Evolutionary conservation across 164 flowering plant genomes (phyloP).

Genomic region (Macadamia integrifolia): DNA sequence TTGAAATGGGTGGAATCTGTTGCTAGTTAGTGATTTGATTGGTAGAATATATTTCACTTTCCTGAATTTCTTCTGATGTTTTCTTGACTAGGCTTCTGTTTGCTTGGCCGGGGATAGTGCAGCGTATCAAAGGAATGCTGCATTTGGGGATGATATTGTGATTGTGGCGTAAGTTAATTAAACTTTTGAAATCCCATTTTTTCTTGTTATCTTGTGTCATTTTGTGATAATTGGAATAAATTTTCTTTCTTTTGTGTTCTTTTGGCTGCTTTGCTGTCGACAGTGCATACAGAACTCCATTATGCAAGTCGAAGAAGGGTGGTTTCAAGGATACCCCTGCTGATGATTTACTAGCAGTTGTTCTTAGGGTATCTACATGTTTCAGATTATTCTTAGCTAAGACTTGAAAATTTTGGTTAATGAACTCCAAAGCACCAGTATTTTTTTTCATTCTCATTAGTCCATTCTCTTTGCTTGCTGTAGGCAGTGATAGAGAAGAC

Average conservation of each 20-base stretch:
- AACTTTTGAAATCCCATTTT: background rate
- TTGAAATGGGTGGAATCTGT: too few species aligned
- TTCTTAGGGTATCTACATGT: constrained; percentile 49
- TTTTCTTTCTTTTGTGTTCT: background rate
- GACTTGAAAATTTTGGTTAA: background rate
- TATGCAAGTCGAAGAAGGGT: constrained; percentile 88
- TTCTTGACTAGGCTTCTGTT: constrained; percentile 45
- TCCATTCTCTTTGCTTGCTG: background rate
- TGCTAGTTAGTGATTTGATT: too few species aligned
- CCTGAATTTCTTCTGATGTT: background rate
- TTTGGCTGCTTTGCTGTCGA: background rate
- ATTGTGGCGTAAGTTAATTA: constrained; percentile 78
- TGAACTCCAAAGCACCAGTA: background rate
- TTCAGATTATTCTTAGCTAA: background rate
- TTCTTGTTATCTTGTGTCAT: background rate
- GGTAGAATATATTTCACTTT: too few species aligned
- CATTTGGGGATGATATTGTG: constrained; percentile 86
- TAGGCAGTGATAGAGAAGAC: constrained; percentile 89
- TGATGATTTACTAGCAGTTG: constrained; percentile 85
- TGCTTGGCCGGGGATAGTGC: constrained; percentile 82
- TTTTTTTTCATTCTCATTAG: background rate
- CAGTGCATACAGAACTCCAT: constrained; percentile 71
- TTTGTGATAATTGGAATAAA: background rate
- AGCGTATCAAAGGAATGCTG: constrained; percentile 58
- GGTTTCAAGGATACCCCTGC: constrained; percentile 85